Percentiles rank a stretch among this genome's conserved stretches.
Evolutionary conservation across 139 green algal species (phyloP).

Genomic region (Chlamydomonas schloesseri): DNA sequence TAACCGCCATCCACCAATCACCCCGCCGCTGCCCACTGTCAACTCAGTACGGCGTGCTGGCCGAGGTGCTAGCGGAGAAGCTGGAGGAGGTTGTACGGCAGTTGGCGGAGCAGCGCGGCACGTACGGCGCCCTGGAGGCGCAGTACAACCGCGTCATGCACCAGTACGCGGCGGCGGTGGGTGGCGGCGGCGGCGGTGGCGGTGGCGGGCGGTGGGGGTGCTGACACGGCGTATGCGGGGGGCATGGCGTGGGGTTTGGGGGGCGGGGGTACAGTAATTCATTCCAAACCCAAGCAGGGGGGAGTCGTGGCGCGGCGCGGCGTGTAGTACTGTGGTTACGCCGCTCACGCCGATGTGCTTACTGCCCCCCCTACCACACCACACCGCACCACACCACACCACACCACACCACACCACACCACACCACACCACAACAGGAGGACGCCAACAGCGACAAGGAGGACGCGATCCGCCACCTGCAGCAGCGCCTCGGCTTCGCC

Average conservation of each 20-base stretch:
- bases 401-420: too few relatives aligned
- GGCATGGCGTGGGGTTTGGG: too few relatives aligned
- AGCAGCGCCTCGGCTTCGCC: background rate
- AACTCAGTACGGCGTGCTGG: conserved; percentile 35
- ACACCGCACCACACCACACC: too few relatives aligned
- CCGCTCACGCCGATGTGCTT: too few relatives aligned
- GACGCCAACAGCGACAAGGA: background rate
- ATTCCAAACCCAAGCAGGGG: too few relatives aligned
- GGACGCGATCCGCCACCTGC: conserved; percentile 5
- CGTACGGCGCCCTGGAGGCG: background rate
- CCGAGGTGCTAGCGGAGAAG: conserved; percentile 22
- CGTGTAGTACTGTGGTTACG: too few relatives aligned
- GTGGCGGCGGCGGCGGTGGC: background rate
- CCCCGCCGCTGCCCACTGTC: background rate
- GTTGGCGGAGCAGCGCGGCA: conserved; percentile 36
- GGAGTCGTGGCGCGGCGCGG: too few relatives aligned
- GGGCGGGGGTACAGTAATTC: too few relatives aligned
- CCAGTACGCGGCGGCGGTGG: conserved; percentile 12
- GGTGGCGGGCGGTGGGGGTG: too few relatives aligned
- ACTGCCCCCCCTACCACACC: too few relatives aligned
- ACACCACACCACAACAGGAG: conserved; percentile 1
- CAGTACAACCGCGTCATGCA: conserved; percentile 20
- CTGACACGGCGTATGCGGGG: too few relatives aligned
- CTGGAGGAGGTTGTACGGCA: conserved; percentile 34
- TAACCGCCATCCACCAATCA: background rate